Conservation (phyloP, 495 filamentous ascomycete genomes). For the Amphirosellinia nigrospora region DNA sequence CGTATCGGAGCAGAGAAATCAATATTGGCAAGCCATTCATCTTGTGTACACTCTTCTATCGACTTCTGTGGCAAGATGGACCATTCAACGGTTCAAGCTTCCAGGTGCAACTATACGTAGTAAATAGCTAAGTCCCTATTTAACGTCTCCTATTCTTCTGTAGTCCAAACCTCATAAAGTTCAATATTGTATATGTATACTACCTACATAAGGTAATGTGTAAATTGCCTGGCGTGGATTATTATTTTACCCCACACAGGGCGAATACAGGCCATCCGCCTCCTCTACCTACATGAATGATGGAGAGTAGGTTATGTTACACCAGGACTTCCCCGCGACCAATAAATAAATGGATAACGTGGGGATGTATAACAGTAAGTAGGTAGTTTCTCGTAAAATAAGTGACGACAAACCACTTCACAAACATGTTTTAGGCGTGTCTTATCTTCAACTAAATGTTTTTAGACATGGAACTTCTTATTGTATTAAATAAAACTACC, state of each 20-base stretch:
- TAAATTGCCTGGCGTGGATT: too few relatives aligned
- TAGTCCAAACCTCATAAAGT: neutral
- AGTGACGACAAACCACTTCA: too few relatives aligned
- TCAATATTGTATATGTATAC: neutral
- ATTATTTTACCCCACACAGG: conserved; percentile 4
- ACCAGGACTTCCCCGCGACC: conserved; percentile 2
- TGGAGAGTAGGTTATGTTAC: too few relatives aligned
- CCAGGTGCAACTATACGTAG: neutral
- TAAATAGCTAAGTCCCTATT: neutral
- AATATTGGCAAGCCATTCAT: neutral
- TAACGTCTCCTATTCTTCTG: neutral
- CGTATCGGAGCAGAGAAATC: neutral
- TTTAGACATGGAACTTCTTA: too few relatives aligned
- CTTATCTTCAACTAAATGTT: too few relatives aligned
- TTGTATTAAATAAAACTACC: too few relatives aligned
- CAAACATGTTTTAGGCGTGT: too few relatives aligned
- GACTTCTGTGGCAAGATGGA: neutral
- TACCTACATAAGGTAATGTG: neutral
- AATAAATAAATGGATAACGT: conserved; percentile 4
- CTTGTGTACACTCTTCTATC: neutral
- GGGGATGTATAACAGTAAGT: too few relatives aligned
- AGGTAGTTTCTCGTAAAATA: too few relatives aligned
- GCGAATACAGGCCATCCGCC: conserved; percentile 9
- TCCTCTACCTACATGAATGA: too few relatives aligned
- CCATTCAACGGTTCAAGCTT: neutral